Conservation (phyloP, 2,329 filamentous ascomycete species). For the Samsoniella hepiali region DNA sequence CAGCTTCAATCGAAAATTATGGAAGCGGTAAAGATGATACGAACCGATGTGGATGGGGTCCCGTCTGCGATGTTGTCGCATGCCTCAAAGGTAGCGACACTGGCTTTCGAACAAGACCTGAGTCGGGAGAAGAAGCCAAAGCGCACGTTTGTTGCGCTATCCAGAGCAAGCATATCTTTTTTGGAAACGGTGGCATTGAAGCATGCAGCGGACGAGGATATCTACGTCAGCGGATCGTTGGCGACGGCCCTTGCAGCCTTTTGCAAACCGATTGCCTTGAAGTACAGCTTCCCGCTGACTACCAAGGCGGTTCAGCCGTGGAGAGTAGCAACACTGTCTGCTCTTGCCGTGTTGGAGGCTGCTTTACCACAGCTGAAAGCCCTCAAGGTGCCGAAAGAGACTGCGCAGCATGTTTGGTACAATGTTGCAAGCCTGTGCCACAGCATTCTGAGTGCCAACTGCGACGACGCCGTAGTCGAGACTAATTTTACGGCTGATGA, state of each 20-base stretch:
- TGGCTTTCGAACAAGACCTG: slow-evolving; percentile 58
- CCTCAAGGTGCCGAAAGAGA: slow-evolving; percentile 42
- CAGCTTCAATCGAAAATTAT: slow-evolving; percentile 68
- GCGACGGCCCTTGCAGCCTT: slow-evolving; percentile 64
- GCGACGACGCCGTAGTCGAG: slow-evolving; percentile 42
- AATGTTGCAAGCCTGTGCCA: slow-evolving; percentile 62
- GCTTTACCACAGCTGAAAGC: slow-evolving; percentile 60
- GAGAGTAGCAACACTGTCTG: slow-evolving; percentile 72
- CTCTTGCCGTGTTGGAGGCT: slow-evolving; percentile 64
- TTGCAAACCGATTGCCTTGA: slow-evolving; percentile 66
- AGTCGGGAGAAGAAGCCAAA: slow-evolving; percentile 40
- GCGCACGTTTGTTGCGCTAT: slow-evolving; percentile 85
- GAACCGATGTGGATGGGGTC: slow-evolving; percentile 61
- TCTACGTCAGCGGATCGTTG: slow-evolving; percentile 68
- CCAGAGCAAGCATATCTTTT: slow-evolving; percentile 74
- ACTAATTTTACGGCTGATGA: slow-evolving; percentile 65
- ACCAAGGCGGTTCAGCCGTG: slow-evolving; percentile 72
- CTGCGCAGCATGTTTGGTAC: slow-evolving; percentile 64
- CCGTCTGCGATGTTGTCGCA: slow-evolving; percentile 66
- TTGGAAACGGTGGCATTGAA: slow-evolving; percentile 58
- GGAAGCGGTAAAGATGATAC: slow-evolving; percentile 63
- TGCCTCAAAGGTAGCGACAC: slow-evolving; percentile 65
- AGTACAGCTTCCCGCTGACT: slow-evolving; percentile 72
- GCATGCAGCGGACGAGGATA: slow-evolving; percentile 60
- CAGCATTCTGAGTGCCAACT: slow-evolving; percentile 67